Evolutionary conservation across 495 filamentous ascomycete genomes (phyloP).

Genomic region (Penicillium coffeae): DNA sequence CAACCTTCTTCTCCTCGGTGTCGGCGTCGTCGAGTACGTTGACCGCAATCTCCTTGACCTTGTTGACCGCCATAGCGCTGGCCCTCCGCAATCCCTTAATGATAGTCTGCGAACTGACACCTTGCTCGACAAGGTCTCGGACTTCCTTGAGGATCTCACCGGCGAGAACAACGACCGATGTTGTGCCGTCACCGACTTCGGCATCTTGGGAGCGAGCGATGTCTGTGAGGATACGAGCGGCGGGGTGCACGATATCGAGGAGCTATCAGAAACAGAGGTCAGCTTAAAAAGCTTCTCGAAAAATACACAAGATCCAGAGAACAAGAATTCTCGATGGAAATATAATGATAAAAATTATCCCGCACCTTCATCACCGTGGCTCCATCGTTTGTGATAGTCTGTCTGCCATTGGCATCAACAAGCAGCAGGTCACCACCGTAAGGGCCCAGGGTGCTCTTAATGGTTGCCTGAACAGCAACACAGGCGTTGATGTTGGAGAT

Average conservation of each 20-base stretch:
- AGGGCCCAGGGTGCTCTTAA: slow-evolving; percentile 92
- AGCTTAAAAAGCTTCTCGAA: slow-evolving; percentile 6
- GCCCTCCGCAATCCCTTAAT: slow-evolving; percentile 93
- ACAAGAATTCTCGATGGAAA: no score
- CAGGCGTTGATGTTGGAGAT: slow-evolving; percentile 99
- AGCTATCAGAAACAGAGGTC: slow-evolving; percentile 52
- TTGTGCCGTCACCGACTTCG: slow-evolving; percentile 96
- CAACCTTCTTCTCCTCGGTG: slow-evolving; percentile 77
- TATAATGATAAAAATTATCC: no score
- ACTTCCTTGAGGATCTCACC: slow-evolving; percentile 96
- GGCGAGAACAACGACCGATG: slow-evolving; percentile 91
- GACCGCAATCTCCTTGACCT: slow-evolving; percentile 95
- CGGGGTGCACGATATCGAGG: slow-evolving; percentile 96
- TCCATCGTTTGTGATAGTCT: slow-evolving; percentile 98
- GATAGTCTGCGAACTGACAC: slow-evolving; percentile 94
- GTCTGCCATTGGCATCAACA: slow-evolving; percentile 89
- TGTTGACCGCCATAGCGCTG: slow-evolving; percentile 90
- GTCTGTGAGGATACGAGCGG: slow-evolving; percentile 95
- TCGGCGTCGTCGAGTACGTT: slow-evolving; percentile 54
- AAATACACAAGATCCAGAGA: not conserved
- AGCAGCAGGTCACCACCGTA: slow-evolving; percentile 95
- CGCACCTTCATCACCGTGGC: slow-evolving; percentile 97
- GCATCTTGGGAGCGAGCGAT: slow-evolving; percentile 98
- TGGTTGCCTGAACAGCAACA: slow-evolving; percentile 91
- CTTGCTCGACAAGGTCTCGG: slow-evolving; percentile 91